Evolutionary conservation across 768 basidiomycete genomes (phyloP), one percentile per base, ranked within the genome.

Genomic region (Rhodocollybia butyracea): DNA sequence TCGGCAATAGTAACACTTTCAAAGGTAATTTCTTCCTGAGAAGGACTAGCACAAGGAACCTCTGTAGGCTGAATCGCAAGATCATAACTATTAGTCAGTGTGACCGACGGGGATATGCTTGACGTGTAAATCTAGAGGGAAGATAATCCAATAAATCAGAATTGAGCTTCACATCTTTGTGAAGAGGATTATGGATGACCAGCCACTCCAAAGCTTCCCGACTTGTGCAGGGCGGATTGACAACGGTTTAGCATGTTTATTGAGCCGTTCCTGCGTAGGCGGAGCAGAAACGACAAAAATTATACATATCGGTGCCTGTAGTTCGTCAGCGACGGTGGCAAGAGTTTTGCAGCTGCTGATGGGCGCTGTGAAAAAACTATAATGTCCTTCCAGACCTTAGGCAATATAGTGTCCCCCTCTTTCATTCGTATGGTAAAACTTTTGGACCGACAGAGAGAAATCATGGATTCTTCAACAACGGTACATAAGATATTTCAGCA

Each of bases 321-420:
- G 64, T 0, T 75, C 74, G 68, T 64, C 1, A 76, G 31, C 4
- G 66, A 38, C 0, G 71, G 76, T 0, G 76, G 77, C 2, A 79
- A 54, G 0, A 73, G 11, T 0, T 32, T 31, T 0, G 66, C 64
- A 5, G 76, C 48, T 1, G 48, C 40, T 1, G 63, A 61, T 1
- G 72, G 69, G 2, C 58, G 42, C 52, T 77, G 74, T 2, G 74
- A 75, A 61, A 71, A 74, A 2, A 76, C 64, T n/a, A 79, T 73
- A 10, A 74, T 62, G 0, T 67, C 75, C 2, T 68, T 42, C 53
- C 78, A 73, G 0, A 42, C 29, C 32, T 57, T 52, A 3, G 66
- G 57, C 11, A 36, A 27, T 2, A 50, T 32, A 5, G 15, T 30
- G 5, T 55, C 51, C 27, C 60, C 59, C 52, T 69, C 64, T 40